These are phyloP conservation scores for Nannochloris sp. DNA, from an alignment of 139 green algal species.

Conservation along the genomic window DNA sequence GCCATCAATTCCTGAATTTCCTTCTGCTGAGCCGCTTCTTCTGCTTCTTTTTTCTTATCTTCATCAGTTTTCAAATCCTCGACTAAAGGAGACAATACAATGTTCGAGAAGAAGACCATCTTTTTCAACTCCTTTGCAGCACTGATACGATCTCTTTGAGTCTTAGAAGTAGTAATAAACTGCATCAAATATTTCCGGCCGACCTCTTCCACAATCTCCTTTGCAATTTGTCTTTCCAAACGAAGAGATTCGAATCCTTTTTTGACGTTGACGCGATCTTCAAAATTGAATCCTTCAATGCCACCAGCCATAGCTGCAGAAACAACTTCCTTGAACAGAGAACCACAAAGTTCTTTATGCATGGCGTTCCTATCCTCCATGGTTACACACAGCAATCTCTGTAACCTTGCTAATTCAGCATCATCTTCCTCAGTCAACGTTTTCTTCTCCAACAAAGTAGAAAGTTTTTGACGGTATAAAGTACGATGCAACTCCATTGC, in stretches of 20 bases:
- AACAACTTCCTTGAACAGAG: constrained; percentile 48
- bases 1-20: constrained; percentile 35
- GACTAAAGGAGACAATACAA: constrained; percentile 80
- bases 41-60: constrained; percentile 29
- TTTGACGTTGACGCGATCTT: constrained; percentile 59
- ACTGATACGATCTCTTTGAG: constrained; percentile 52
- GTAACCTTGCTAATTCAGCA: constrained; percentile 56
- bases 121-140: constrained; percentile 80
- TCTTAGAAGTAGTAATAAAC: constrained; percentile 52
- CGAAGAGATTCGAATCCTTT: constrained; percentile 55
- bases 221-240: constrained; percentile 47
- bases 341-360: constrained; percentile 50
- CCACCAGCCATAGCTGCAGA: constrained; percentile 33
- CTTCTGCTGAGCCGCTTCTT: constrained; percentile 32
- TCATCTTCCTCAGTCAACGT: constrained; percentile 66
- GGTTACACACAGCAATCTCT: constrained; percentile 82
- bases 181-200: constrained; percentile 38
- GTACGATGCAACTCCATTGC: constrained; percentile 71
- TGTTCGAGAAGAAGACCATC: constrained; percentile 90
- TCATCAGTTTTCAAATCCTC: constrained; percentile 57
- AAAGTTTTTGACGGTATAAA: constrained; percentile 77
- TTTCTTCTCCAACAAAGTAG: constrained; percentile 54
- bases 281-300: constrained; percentile 50
- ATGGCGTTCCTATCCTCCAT: constrained; percentile 39
- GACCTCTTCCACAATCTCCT: constrained; percentile 32